These are phyloP conservation scores for Hygrocybe punicea DNA, from an alignment of 768 basidiomycete species.

Conservation along the genomic window DNA sequence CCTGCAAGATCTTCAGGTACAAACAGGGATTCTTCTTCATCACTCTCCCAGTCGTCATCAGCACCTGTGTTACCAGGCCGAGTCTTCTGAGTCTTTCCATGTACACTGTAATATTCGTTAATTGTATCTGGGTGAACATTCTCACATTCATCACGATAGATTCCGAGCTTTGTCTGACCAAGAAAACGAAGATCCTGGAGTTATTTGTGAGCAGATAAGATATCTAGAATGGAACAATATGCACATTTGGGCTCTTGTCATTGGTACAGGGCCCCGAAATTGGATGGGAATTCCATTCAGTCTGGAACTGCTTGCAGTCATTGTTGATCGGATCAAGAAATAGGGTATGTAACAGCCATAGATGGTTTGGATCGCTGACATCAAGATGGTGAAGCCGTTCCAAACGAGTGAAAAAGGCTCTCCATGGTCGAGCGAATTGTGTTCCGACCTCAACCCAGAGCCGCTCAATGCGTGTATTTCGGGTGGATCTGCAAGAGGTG, in stretches of 20 bases:
- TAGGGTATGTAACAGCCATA: conserved; percentile 41
- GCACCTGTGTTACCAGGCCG: too few relatives aligned
- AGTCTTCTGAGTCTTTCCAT: too few relatives aligned
- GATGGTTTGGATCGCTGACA: conserved; percentile 20
- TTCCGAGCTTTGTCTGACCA: conserved; percentile 1
- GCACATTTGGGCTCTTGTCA: conserved; percentile 7
- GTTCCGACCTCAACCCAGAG: conserved; percentile 42
- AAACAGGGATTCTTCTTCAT: neutral
- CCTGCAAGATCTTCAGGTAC: neutral
- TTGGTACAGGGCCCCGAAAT: conserved; percentile 17
- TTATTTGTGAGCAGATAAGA: neutral
- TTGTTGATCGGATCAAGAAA: conserved; percentile 29
- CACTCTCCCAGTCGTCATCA: neutral
- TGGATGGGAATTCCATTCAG: conserved; percentile 33
- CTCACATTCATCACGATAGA: conserved; percentile 3
- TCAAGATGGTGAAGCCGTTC: conserved; percentile 33
- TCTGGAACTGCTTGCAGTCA: conserved; percentile 25
- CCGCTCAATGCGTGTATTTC: conserved; percentile 37
- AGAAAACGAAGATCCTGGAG: conserved; percentile 9
- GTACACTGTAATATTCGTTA: neutral
- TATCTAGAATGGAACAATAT: neutral
- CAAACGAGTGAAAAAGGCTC: conserved; percentile 34
- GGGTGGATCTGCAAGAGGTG: conserved; percentile 22
- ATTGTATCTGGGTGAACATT: neutral
- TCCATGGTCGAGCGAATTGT: conserved; percentile 36